A percentile compares a stretch with the other conserved stretches of the same genome.
Evolutionary conservation across 306 rosid species (phyloP).

Genomic region (Macrotyloma uniflorum): DNA sequence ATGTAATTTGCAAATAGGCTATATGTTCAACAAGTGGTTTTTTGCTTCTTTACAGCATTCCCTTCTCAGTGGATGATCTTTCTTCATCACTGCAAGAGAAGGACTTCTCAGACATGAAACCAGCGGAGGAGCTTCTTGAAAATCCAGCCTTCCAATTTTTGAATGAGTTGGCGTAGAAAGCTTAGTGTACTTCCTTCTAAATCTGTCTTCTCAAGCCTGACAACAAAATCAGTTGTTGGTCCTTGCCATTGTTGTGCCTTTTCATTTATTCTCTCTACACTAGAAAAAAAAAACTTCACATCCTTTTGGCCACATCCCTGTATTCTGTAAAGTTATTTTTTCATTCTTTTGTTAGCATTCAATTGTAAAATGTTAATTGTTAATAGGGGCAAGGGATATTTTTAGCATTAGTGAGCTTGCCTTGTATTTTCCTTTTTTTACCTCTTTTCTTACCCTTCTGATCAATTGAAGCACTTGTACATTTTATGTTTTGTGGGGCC

Average conservation of each 20-base stretch:
- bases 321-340: conserved; percentile 46
- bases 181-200: conserved; percentile 19
- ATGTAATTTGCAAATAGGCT: not conserved
- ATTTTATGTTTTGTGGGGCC: conserved; percentile 36
- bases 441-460: not conserved
- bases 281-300: not conserved
- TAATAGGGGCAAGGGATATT: conserved; percentile 38
- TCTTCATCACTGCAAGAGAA: conserved; percentile 69
- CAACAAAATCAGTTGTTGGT: conserved; percentile 35
- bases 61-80: conserved; percentile 88
- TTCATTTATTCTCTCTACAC: conserved; percentile 10
- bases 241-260: conserved; percentile 46
- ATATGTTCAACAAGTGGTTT: not conserved
- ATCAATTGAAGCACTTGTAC: not conserved
- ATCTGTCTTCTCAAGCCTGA: conserved; percentile 33
- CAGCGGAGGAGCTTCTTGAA: conserved; percentile 71
- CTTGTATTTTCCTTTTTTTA: not conserved
- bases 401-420: conserved; percentile 40
- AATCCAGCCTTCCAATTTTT: conserved; percentile 82
- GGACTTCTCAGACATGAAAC: conserved; percentile 72
- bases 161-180: conserved; percentile 53
- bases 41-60: conserved; percentile 64
- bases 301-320: conserved; percentile 19
- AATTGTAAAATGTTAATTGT: conserved; percentile 39
- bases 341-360: conserved; percentile 59